A percentile compares a stretch with the other conserved stretches of the same genome.
These are phyloP conservation scores for Boletellus emodensis DNA, from an alignment of 768 basidiomycete species.

Conservation along the genomic window DNA sequence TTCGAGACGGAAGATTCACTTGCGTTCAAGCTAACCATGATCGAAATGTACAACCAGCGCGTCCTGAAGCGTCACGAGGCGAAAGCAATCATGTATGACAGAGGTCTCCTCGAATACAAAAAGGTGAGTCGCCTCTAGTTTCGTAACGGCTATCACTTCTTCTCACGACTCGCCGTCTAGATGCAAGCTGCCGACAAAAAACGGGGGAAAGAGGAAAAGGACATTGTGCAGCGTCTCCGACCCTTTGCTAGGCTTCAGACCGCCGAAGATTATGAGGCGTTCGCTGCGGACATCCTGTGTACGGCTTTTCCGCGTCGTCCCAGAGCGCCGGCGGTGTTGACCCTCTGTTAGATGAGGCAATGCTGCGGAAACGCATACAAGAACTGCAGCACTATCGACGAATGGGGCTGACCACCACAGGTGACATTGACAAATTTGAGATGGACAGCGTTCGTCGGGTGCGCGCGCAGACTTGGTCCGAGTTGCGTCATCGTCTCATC, in stretches of 20 bases:
- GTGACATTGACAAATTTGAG: slow-evolving; percentile 92
- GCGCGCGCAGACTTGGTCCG: slow-evolving; percentile 21
- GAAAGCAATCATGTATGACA: slow-evolving; percentile 88
- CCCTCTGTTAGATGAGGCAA: slow-evolving; percentile 67
- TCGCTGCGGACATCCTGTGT: slow-evolving; percentile 90
- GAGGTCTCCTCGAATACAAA: slow-evolving; percentile 90
- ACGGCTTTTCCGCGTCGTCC: slow-evolving; percentile 26
- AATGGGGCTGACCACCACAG: slow-evolving; percentile 75
- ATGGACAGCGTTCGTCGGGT: slow-evolving; percentile 70
- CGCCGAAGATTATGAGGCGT: slow-evolving; percentile 84
- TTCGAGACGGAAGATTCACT: slow-evolving; percentile 83
- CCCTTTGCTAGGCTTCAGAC: slow-evolving; percentile 91
- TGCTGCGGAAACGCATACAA: slow-evolving; percentile 81
- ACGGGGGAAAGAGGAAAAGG: slow-evolving; percentile 84
- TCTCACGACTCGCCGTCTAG: slow-evolving; percentile 38
- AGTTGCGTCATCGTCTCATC: neutral
- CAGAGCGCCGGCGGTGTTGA: neutral
- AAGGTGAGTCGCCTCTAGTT: slow-evolving; percentile 52
- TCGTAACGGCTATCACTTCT: neutral
- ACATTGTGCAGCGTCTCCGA: slow-evolving; percentile 82
- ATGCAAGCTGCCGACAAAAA: slow-evolving; percentile 92
- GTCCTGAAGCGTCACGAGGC: slow-evolving; percentile 80
- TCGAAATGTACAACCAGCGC: slow-evolving; percentile 90
- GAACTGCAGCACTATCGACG: slow-evolving; percentile 90
- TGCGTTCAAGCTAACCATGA: slow-evolving; percentile 79